Evolutionary conservation across 129 eudicot genomes (phyloP).

Genomic region (Dittrichia graveolens): DNA sequence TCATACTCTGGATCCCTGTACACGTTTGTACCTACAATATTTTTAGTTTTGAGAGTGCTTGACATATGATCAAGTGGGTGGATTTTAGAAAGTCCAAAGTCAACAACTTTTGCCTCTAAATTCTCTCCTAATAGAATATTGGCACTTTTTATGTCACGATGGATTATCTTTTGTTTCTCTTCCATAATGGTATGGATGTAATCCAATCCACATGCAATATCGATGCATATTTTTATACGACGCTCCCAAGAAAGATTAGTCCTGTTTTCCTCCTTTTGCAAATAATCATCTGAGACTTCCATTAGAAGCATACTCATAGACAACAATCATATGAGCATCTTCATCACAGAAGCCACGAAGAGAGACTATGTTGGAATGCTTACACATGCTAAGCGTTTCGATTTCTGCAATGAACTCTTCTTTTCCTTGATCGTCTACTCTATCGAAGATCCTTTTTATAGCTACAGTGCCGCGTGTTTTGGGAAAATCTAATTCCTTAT

Average conservation of each 20-base stretch:
- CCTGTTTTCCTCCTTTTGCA: not conserved
- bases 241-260: not conserved
- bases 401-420: conserved; percentile 10
- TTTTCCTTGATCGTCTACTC: not conserved
- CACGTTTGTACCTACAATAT: not conserved
- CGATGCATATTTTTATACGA: conserved; percentile 6
- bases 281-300: conserved; percentile 14
- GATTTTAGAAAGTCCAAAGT: conserved; percentile 12
- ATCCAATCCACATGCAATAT: not conserved
- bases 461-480: not conserved
- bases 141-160: not conserved
- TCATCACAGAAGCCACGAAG: conserved; percentile 1
- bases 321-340: not conserved
- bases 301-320: conserved; percentile 6
- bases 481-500: not conserved
- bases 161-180: conserved; percentile 7
- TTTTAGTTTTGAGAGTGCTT: not conserved
- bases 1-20: conserved; percentile 6
- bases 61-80: not conserved
- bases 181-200: conserved; percentile 1
- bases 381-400: not conserved
- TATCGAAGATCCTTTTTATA: not conserved
- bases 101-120: not conserved
- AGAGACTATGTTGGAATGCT: conserved; percentile 5
- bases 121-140: not conserved